These are phyloP conservation scores for Alternaria burnsii DNA, from an alignment of 2,329 filamentous ascomycete species.

Conservation along the genomic window DNA sequence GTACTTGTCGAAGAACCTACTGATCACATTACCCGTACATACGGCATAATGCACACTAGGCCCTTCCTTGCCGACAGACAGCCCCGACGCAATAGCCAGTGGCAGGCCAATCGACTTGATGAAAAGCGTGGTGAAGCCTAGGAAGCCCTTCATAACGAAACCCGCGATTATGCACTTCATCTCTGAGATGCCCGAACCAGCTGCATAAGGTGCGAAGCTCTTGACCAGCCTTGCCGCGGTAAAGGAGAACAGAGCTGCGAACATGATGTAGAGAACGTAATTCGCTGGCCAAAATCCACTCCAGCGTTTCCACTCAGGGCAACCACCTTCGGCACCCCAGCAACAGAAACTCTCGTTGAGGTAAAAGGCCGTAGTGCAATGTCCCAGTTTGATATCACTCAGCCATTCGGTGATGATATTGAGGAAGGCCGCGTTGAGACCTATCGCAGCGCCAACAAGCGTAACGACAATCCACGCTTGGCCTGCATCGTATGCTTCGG, in stretches of 20 bases:
- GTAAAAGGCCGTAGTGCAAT: constrained; percentile 95
- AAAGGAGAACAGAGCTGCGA: constrained; percentile 83
- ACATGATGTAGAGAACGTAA: constrained; percentile 87
- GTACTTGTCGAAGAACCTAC: constrained; percentile 91
- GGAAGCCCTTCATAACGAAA: constrained; percentile 98
- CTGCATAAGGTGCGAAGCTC: constrained; percentile 92
- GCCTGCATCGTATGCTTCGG: constrained; percentile 91
- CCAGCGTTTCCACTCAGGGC: constrained; percentile 89
- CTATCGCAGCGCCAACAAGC: constrained; percentile 90
- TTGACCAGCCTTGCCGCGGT: constrained; percentile 86
- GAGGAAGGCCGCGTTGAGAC: constrained; percentile 88
- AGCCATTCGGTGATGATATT: constrained; percentile 98
- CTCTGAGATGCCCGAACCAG: constrained; percentile 95
- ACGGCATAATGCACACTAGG: constrained; percentile 99
- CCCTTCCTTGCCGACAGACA: constrained; percentile 96
- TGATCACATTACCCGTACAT: constrained; percentile 96
- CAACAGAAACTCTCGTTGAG: constrained; percentile 98
- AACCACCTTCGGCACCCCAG: constrained; percentile 93
- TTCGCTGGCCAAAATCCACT: constrained; percentile 79
- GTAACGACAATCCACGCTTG: constrained; percentile 99
- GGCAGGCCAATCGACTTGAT: constrained; percentile 95
- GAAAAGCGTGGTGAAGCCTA: constrained; percentile 87
- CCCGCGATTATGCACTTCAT: constrained; percentile 99
- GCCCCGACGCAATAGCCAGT: constrained; percentile 88
- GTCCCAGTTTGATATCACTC: constrained; percentile 92